phyloP scores from a whole-genome alignment of 2,329 filamentous ascomycete species.

The Hymenoscyphus repandus region DNA sequence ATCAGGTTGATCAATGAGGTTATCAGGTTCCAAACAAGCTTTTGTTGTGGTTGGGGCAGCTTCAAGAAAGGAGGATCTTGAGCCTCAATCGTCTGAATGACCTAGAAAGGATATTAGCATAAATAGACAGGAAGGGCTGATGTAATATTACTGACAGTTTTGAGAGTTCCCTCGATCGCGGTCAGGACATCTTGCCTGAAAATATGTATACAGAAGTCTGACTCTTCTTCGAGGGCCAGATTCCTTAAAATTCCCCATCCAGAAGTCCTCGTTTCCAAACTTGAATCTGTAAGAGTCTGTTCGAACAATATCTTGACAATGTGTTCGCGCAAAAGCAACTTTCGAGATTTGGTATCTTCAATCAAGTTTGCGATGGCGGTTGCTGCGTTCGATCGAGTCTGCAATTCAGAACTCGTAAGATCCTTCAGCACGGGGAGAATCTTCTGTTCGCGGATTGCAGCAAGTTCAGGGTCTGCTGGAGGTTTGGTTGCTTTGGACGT shows the following conservation, averaged over 20 bases:
- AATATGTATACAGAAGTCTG: slow-evolving; percentile 62
- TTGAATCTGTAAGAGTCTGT: slow-evolving; percentile 59
- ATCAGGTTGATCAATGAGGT: slow-evolving; percentile 49
- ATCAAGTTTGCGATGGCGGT: slow-evolving; percentile 57
- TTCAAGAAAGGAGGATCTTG: slow-evolving; percentile 41
- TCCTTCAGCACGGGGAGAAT: slow-evolving; percentile 59
- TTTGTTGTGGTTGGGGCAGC: slow-evolving; percentile 47
- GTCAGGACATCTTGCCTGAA: slow-evolving; percentile 57
- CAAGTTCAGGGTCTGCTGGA: slow-evolving; percentile 57
- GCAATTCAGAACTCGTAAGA: slow-evolving; percentile 53
- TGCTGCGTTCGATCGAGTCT: slow-evolving; percentile 54
- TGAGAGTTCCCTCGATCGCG: slow-evolving; percentile 52
- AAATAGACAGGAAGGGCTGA: background rate
- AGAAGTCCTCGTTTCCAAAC: slow-evolving; percentile 56
- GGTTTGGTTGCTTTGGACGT: slow-evolving; percentile 54
- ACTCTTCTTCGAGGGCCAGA: slow-evolving; percentile 57
- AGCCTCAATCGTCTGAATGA: slow-evolving; percentile 26
- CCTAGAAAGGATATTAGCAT: slow-evolving; percentile 19
- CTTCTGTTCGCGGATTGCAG: slow-evolving; percentile 55
- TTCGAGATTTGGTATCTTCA: slow-evolving; percentile 56
- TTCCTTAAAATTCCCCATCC: slow-evolving; percentile 64
- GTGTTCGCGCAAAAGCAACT: slow-evolving; percentile 61
- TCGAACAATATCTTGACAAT: slow-evolving; percentile 58
- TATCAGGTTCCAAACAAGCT: slow-evolving; percentile 48
- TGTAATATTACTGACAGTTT: slow-evolving; percentile 39